Conservation (phyloP, 2,329 filamentous ascomycete species). For the Colletotrichum somersetense region DNA sequence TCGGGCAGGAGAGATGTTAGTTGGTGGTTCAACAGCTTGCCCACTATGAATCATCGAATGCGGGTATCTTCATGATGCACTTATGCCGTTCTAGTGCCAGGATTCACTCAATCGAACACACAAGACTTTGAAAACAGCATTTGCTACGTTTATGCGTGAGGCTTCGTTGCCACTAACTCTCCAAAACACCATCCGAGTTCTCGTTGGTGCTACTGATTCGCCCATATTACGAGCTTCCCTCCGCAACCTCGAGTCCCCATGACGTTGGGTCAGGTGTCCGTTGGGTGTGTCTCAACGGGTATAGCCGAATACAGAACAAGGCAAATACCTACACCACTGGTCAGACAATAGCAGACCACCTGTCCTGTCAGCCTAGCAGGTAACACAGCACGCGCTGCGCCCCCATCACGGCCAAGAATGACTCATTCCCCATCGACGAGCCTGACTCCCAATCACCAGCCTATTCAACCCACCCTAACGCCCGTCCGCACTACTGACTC, state of each 20-base stretch:
- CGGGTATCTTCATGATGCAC: neutral
- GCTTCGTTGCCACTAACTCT: too few species aligned
- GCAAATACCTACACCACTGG: neutral
- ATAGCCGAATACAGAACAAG: neutral
- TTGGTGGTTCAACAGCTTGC: neutral
- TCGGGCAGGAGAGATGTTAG: neutral
- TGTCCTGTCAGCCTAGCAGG: conserved; percentile 29
- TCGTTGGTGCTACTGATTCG: neutral
- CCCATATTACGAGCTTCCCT: neutral
- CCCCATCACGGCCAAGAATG: conserved; percentile 36
- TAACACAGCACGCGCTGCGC: conserved; percentile 29
- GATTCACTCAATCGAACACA: neutral
- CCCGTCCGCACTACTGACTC: neutral
- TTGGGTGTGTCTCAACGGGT: neutral
- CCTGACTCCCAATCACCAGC: conserved; percentile 20
- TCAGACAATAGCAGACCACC: neutral
- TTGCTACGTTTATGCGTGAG: neutral
- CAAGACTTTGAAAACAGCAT: neutral
- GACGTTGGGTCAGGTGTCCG: neutral
- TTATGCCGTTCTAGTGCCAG: neutral
- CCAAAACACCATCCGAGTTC: neutral
- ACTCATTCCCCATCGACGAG: conserved; percentile 20
- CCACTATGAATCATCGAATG: neutral
- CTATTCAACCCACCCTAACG: conserved; percentile 16
- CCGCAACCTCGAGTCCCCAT: neutral